A percentile compares a stretch with the other conserved stretches of the same genome.
Evolutionary conservation across 192 early-diverging fungal genomes (phyloP).

Genomic region (Podila clonocystis): DNA sequence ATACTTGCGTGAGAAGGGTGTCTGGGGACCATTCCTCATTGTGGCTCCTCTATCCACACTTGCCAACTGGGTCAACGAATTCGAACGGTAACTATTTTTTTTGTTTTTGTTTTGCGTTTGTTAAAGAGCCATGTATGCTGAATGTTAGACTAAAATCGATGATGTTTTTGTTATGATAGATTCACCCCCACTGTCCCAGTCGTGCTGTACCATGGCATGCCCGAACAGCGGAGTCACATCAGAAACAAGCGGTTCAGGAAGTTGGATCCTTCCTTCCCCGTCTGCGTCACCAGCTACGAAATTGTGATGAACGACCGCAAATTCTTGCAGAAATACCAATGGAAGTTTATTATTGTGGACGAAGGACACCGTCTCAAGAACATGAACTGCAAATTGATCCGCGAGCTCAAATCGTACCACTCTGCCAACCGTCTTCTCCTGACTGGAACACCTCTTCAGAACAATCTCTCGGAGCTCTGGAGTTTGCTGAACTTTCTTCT

Average conservation of each 20-base stretch:
- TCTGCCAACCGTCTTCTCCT: constrained; percentile 89
- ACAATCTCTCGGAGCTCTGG: constrained; percentile 95
- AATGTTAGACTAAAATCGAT: neutral
- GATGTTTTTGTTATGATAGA: constrained; percentile 41
- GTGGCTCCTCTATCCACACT: constrained; percentile 91
- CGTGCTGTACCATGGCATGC: constrained; percentile 85
- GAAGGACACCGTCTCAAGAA: constrained; percentile 99
- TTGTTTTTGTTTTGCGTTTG: neutral
- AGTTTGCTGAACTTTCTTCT: constrained; percentile 93
- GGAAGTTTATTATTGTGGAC: constrained; percentile 95
- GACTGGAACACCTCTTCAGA: constrained; percentile 94
- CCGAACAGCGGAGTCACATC: constrained; percentile 75
- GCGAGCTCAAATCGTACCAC: constrained; percentile 86
- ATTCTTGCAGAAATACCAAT: constrained; percentile 74
- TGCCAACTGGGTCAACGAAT: constrained; percentile 93
- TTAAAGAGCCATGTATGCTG: neutral
- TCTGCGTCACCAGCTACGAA: constrained; percentile 94
- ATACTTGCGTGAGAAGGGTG: constrained; percentile 79
- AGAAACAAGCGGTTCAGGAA: constrained; percentile 72
- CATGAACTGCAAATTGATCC: constrained; percentile 88
- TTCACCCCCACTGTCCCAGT: constrained; percentile 85
- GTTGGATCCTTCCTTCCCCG: constrained; percentile 74
- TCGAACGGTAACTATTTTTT: constrained; percentile 67
- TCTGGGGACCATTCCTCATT: constrained; percentile 90
- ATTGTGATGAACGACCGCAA: constrained; percentile 87